Base-by-base conservation (phyloP, 2,329 filamentous ascomycete species). In the Phialophora macrospora region DNA sequence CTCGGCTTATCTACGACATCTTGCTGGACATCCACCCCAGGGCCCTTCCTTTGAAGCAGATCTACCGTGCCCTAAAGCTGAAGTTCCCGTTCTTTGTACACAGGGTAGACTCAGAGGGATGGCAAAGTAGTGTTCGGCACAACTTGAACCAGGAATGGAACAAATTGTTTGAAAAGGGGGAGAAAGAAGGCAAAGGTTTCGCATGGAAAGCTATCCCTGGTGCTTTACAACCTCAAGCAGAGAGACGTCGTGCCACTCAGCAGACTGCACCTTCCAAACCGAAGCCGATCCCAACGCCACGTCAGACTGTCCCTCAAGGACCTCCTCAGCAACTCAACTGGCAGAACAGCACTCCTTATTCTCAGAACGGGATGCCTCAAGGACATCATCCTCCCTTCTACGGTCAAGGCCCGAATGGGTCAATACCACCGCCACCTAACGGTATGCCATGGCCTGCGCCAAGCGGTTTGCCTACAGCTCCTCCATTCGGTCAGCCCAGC, bases 71-170 rank as follows among this genome's bases (percentile, higher is more conserved):
- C 49, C 83, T 89, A 63, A 85, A 87, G 74, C 79, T 85, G 70
- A 86, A 86, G 68, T 88, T 87, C 71, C 86, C 87, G 0, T 88
- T 85, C 72, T 82, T 82, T 72, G 80, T 80, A 72, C 88, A 85
- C 78, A 87, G 86, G 72, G 87, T 87, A 73, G 84, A 83, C 61
- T 88, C 86, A 0, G 83, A 83, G 69, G 87, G 87, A 14, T 89
- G 87, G 87, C 87, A 88, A 66, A 88, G 85, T 38, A 88, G 86
- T 78, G 86, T 89, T 44, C 83, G 87, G 38, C 87, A 89, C 74
- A 89, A 89, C 65, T 78, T 89, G 54, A 82, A 75, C 77, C 84
- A 73, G 77, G 88, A 79, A 78, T 84, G 75, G 73, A 84, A 77
- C 78, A 72, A 73, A 32, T 81, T 76, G 55, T 88, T 88, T 72